Conservation (phyloP, 495 filamentous ascomycete genomes). For the Penicillium malachiteum region DNA sequence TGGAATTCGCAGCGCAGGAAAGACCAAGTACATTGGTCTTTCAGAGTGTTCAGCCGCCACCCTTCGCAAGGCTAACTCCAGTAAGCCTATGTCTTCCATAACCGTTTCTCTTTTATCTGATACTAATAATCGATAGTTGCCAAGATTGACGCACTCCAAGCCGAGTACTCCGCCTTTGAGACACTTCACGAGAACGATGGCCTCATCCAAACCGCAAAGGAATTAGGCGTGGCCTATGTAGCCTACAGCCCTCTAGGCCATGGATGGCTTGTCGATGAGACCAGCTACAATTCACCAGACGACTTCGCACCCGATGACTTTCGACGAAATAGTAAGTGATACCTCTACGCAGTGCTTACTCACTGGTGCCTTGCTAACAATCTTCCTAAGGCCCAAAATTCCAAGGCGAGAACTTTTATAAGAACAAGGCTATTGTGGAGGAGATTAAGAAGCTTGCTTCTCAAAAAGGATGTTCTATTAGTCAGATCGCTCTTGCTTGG, state of each 20-base stretch:
- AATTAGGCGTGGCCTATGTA: conserved; percentile 43
- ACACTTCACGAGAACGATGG: conserved; percentile 45
- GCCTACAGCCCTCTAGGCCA: conserved; percentile 48
- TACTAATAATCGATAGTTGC: conserved; percentile 34
- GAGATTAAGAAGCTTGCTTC: conserved; percentile 43
- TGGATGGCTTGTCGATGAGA: conserved; percentile 47
- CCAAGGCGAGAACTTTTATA: conserved; percentile 52
- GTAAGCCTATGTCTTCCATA: conserved; percentile 15
- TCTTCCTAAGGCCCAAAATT: conserved; percentile 41
- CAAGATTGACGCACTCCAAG: conserved; percentile 51
- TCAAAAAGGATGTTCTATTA: conserved; percentile 36
- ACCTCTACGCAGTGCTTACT: not conserved
- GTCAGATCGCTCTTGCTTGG: conserved; percentile 48
- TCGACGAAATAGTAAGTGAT: conserved; percentile 33
- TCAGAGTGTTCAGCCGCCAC: conserved; percentile 47
- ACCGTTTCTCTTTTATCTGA: not conserved
- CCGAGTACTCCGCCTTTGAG: conserved; percentile 52
- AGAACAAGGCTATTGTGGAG: conserved; percentile 44
- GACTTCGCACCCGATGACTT: conserved; percentile 47
- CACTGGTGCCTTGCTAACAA: no score
- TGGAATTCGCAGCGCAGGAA: conserved; percentile 44
- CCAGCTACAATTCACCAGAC: conserved; percentile 40
- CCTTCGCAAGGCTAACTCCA: conserved; percentile 44
- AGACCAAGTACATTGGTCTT: conserved; percentile 49
- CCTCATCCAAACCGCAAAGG: conserved; percentile 39